Percentiles rank a stretch among this genome's conserved stretches.
Conservation (phyloP, 352 stramenopile genomes). For the Phytophthora pluvialis region DNA sequence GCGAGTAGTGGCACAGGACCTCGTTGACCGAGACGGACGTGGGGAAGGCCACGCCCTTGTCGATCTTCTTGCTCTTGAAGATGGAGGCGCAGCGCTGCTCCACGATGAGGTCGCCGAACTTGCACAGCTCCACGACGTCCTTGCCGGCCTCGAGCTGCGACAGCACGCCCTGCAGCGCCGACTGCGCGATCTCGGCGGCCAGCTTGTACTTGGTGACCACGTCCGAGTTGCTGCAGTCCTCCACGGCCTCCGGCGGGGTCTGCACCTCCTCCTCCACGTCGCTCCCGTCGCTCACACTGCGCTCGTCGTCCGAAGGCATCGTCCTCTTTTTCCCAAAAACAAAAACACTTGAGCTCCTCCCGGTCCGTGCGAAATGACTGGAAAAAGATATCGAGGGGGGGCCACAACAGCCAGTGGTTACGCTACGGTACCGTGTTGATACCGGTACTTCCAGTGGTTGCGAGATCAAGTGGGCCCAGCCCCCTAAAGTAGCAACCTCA, state of each 20-base stretch:
- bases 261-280: conserved; percentile 74
- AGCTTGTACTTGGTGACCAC: conserved; percentile 98
- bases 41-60: conserved; percentile 99
- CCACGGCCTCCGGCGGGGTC: conserved; percentile 67
- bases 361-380: conserved; percentile 14
- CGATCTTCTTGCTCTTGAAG: conserved; percentile 97
- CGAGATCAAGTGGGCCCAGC: not conserved
- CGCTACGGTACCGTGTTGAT: not conserved
- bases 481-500: not conserved
- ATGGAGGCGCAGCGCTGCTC: conserved; percentile 89
- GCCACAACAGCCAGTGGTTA: conserved; percentile 5
- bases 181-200: conserved; percentile 98
- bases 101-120: conserved; percentile 91
- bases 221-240: conserved; percentile 91
- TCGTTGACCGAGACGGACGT: conserved; percentile 99
- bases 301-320: conserved; percentile 55
- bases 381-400: conserved; percentile 26
- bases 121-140: conserved; percentile 96
- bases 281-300: conserved; percentile 65
- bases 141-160: conserved; percentile 93
- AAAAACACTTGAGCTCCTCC: not conserved
- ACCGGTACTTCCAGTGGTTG: not conserved
- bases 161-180: conserved; percentile 96
- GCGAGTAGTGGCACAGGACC: conserved; percentile 98
- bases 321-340: not conserved